phyloP scores from a whole-genome alignment of 164 flowering plant species.

The Paratinospora sagittata region DNA sequence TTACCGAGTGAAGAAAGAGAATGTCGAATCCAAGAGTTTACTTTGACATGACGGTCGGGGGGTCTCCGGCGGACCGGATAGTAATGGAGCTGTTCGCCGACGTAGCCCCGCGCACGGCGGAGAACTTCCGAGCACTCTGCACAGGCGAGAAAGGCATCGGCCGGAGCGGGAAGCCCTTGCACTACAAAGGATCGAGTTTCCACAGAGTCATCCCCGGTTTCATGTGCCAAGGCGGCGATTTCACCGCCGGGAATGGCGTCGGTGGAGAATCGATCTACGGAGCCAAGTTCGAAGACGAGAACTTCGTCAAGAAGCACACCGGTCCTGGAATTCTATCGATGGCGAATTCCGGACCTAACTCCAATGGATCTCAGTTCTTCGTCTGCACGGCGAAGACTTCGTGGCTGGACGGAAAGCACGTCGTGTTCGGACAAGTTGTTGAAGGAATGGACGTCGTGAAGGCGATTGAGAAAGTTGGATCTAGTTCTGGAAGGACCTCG shows the following conservation, averaged over 20 bases:
- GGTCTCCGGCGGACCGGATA: constrained; percentile 53
- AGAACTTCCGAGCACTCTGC: constrained; percentile 84
- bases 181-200: constrained; percentile 44
- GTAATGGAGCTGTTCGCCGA: constrained; percentile 80
- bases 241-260: constrained; percentile 42
- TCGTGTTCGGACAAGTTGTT: constrained; percentile 37
- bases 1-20: neutral
- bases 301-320: constrained; percentile 46
- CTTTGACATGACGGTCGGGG: constrained; percentile 75
- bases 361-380: too few species aligned
- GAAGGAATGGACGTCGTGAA: constrained; percentile 38
- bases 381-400: too few species aligned
- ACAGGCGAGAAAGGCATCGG: constrained; percentile 67
- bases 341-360: too few species aligned
- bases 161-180: constrained; percentile 29
- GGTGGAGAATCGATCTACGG: constrained; percentile 50
- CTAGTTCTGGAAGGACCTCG: too few species aligned
- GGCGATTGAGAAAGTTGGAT: constrained; percentile 42
- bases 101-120: too few species aligned
- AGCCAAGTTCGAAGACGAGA: constrained; percentile 42
- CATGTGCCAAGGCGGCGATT: constrained; percentile 49
- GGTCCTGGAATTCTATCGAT: too few species aligned
- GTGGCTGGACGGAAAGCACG: constrained; percentile 48
- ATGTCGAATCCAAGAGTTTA: constrained; percentile 70
- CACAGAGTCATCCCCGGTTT: constrained; percentile 36